Conservation (phyloP, 805 yeast species). For the Suhomyces prunicola region DNA sequence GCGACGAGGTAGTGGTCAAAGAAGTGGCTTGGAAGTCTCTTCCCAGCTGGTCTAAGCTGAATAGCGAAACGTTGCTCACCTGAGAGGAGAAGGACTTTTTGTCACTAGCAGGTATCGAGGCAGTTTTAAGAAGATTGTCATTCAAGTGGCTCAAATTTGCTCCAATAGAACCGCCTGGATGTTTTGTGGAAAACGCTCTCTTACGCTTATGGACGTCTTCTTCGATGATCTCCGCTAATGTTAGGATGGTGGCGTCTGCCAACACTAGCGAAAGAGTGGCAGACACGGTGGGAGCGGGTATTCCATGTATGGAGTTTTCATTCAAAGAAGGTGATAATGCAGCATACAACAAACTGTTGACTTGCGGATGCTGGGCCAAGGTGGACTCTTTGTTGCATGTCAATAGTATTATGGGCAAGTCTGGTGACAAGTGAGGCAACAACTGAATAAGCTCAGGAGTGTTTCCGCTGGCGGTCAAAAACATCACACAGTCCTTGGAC, state of each 20-base stretch:
- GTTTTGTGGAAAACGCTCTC: conserved; percentile 62
- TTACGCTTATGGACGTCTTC: conserved; percentile 53
- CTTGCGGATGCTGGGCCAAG: conserved; percentile 49
- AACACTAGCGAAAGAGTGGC: conserved; percentile 72
- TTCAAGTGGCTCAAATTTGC: conserved; percentile 37
- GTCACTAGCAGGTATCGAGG: background rate
- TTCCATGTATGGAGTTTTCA: conserved; percentile 67
- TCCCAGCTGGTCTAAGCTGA: conserved; percentile 11
- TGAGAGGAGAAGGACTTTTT: conserved; percentile 13
- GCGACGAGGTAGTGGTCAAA: background rate
- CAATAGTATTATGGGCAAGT: conserved; percentile 55
- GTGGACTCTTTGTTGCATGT: conserved; percentile 61
- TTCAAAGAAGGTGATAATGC: conserved; percentile 55
- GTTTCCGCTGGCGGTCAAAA: conserved; percentile 78
- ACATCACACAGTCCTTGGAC: conserved; percentile 51
- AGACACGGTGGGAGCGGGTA: conserved; percentile 85
- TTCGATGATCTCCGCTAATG: conserved; percentile 65
- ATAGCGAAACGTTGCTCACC: conserved; percentile 10
- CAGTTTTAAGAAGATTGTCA: conserved; percentile 15
- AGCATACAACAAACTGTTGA: conserved; percentile 55
- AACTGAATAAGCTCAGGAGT: conserved; percentile 69
- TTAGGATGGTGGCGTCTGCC: conserved; percentile 75
- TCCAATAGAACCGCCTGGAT: conserved; percentile 93
- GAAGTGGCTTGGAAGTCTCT: conserved; percentile 1
- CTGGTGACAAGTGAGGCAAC: conserved; percentile 53